These are phyloP conservation scores for Diplosphaera chodatii DNA, from an alignment of 139 green algal species.

Conservation along the genomic window DNA sequence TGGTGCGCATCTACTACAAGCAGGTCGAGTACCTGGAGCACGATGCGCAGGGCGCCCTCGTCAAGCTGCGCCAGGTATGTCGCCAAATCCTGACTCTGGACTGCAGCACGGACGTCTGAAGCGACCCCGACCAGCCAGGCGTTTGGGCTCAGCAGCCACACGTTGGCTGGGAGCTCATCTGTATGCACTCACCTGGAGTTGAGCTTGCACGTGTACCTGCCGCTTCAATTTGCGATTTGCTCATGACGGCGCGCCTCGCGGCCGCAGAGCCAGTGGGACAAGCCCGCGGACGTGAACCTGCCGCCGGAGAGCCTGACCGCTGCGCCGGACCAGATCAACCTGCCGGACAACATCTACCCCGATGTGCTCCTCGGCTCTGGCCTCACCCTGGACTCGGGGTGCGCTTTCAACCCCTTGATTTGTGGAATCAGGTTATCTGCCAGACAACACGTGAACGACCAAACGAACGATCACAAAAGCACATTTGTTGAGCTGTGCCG, in stretches of 20 bases:
- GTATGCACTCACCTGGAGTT: background rate
- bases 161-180: too few relatives aligned
- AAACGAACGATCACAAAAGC: too few relatives aligned
- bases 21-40: slow-evolving; percentile 73
- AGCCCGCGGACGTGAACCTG: slow-evolving; percentile 53
- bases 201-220: background rate
- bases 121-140: background rate
- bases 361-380: background rate
- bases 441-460: too few relatives aligned
- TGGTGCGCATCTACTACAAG: slow-evolving; percentile 85
- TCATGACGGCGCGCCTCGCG: background rate
- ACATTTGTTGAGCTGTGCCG: too few relatives aligned
- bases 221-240: background rate
- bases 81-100: background rate
- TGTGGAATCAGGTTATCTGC: background rate
- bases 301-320: slow-evolving; percentile 37
- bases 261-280: slow-evolving; percentile 8
- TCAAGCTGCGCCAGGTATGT: slow-evolving; percentile 54
- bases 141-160: background rate
- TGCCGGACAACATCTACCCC: slow-evolving; percentile 47
- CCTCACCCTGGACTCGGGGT: slow-evolving; percentile 7
- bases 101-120: background rate
- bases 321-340: slow-evolving; percentile 50
- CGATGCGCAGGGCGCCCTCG: slow-evolving; percentile 64
- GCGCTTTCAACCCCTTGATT: too few relatives aligned